Base-by-base conservation (phyloP, 2,329 filamentous ascomycete species). In the Fusarium musae region DNA sequence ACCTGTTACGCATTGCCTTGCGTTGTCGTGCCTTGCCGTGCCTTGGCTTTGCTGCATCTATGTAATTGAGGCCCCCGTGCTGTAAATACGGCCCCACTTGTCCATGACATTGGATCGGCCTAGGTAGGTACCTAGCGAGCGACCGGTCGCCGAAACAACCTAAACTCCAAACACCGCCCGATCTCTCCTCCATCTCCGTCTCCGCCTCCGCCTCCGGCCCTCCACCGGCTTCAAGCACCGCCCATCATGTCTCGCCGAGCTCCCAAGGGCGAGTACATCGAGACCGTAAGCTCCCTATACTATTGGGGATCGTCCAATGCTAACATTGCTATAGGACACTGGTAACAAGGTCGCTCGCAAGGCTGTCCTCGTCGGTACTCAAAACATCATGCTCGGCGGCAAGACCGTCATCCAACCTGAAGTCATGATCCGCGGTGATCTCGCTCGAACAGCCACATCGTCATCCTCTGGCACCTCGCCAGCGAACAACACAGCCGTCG, bases 311-410 rank as follows among this genome's bases (percentile, higher is more conserved):
- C 42, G 63, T 53, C 26, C 37, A 32, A 52, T 37, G 32, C 59
- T 63, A 17, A 69, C 36, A 4, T 21, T 19, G n/a, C 26, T 23
- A 12, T 76, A 97, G 95, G 96, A 98, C 84, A 97, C 95, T 6
- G 96, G 96, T 75, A 99, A 99, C 89, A 98, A 98, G 85, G 96
- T 99, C 78, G 96, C 95, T 43, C 94, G 96, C 75, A 94, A 94
- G 76, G 93, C 94, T 70, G 92, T 93, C 80, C 94, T 99, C 77
- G 93, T 97, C 79, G 96, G 96, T 78, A 98, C 96, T 28, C 95
- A 97, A 77, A 97, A 98, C 84, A 98, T 99, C 84, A 97, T 97
- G 83, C 92, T 99, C 4, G 96, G 95, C 76, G 96, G 96, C 72
- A 97, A 94, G 84, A 97, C 95, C 2, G 94, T 98, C 71, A 97